These are phyloP conservation scores for Fusarium ambrosium DNA, from an alignment of 2,329 filamentous ascomycete genomes.

Conservation along the genomic window DNA sequence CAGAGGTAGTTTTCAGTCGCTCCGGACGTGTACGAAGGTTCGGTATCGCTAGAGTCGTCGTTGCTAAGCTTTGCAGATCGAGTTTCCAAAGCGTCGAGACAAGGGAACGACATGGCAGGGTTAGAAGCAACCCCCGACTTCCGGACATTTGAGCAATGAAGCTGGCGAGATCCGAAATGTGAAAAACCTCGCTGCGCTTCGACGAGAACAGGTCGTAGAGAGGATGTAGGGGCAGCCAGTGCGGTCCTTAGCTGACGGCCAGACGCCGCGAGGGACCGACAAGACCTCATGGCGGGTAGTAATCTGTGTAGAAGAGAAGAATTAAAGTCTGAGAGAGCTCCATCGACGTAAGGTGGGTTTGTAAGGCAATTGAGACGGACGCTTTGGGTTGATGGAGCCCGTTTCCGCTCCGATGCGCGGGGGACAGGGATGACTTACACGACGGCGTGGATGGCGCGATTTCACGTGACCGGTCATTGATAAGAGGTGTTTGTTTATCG, in stretches of 20 bases:
- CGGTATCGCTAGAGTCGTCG: slow-evolving; percentile 76
- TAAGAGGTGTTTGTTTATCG: slow-evolving; percentile 5
- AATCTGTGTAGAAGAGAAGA: background rate
- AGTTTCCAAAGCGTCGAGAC: slow-evolving; percentile 85
- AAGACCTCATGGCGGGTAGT: slow-evolving; percentile 40
- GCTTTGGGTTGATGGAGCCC: slow-evolving; percentile 29
- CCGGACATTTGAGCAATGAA: slow-evolving; percentile 39
- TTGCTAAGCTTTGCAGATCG: slow-evolving; percentile 79
- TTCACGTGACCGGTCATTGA: slow-evolving; percentile 42
- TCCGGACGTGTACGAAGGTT: slow-evolving; percentile 94
- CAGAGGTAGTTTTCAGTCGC: slow-evolving; percentile 85
- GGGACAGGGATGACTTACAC: slow-evolving; percentile 24
- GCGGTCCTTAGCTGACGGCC: slow-evolving; percentile 34
- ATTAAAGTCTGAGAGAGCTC: slow-evolving; percentile 15
- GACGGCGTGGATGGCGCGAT: slow-evolving; percentile 44
- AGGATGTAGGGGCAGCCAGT: slow-evolving; percentile 1
- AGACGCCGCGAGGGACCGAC: slow-evolving; percentile 35
- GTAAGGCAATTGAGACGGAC: slow-evolving; percentile 41
- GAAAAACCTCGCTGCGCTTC: slow-evolving; percentile 2
- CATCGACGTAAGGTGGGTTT: slow-evolving; percentile 35
- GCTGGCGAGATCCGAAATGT: slow-evolving; percentile 32
- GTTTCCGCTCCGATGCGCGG: slow-evolving; percentile 35
- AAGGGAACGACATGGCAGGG: slow-evolving; percentile 89
- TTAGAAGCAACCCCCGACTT: slow-evolving; percentile 71
- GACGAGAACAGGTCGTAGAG: slow-evolving; percentile 11